Evolutionary conservation across 176 grass and related monocot species (phyloP).

Genomic region (Alloteropsis semialata): DNA sequence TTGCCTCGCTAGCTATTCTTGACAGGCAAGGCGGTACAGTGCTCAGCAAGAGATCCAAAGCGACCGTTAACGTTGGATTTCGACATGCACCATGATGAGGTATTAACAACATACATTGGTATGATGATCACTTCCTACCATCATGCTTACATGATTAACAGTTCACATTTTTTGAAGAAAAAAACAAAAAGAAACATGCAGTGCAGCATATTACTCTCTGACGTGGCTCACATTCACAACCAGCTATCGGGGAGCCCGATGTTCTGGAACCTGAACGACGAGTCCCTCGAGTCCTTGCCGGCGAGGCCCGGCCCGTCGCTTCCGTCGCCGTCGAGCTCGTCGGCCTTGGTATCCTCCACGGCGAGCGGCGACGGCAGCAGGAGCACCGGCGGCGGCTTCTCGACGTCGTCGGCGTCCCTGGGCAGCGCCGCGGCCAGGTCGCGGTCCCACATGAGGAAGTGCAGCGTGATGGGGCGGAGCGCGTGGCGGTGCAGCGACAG

Average conservation of each 20-base stretch:
- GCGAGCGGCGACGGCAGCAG: background rate
- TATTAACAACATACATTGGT: background rate
- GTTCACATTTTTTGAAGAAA: background rate
- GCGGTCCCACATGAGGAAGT: constrained; percentile 77
- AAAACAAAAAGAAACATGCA: background rate
- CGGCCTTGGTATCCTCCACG: background rate
- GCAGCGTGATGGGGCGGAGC: constrained; percentile 71
- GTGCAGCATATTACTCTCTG: background rate
- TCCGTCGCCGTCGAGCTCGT: background rate
- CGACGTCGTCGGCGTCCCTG: background rate
- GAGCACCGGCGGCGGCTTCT: constrained; percentile 26
- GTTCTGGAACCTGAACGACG: constrained; percentile 79
- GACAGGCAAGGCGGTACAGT: too few relatives aligned
- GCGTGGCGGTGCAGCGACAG: constrained; percentile 95
- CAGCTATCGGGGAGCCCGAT: constrained; percentile 81
- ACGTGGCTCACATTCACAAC: constrained; percentile 58
- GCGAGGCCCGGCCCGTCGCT: constrained; percentile 29
- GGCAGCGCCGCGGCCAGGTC: constrained; percentile 1
- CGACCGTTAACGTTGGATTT: too few relatives aligned
- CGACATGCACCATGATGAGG: too few relatives aligned
- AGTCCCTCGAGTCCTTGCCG: constrained; percentile 37
- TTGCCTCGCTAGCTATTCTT: too few relatives aligned
- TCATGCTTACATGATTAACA: background rate
- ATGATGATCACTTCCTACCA: background rate
- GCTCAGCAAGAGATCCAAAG: too few relatives aligned